Conservation (phyloP, 371 early-diverging fungal species). For the Choanephora cucurbitarum region DNA sequence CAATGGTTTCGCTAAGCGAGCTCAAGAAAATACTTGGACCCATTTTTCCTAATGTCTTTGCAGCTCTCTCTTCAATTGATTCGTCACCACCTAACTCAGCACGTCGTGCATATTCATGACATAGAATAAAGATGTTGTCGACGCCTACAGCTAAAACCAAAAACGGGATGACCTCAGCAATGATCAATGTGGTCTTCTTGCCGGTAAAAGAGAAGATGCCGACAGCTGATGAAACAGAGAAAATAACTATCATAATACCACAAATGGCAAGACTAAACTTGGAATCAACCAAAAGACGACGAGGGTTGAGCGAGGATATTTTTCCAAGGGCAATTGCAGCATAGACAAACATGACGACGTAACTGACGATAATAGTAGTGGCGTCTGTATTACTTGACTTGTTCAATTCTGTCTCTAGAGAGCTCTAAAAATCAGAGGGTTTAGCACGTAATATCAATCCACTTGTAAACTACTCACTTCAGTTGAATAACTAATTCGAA, state of each 20-base stretch:
- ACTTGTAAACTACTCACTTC: slow-evolving; percentile 44
- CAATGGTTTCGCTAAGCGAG: slow-evolving; percentile 69
- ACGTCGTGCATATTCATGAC: slow-evolving; percentile 67
- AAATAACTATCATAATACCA: slow-evolving; percentile 74
- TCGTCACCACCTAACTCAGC: slow-evolving; percentile 31
- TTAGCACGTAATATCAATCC: neutral
- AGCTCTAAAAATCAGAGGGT: slow-evolving; percentile 37
- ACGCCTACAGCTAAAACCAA: slow-evolving; percentile 81
- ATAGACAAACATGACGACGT: slow-evolving; percentile 76
- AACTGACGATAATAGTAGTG: slow-evolving; percentile 63
- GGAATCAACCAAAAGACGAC: slow-evolving; percentile 65
- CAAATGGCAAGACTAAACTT: slow-evolving; percentile 69
- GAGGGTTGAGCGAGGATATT: slow-evolving; percentile 40
- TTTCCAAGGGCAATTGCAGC: slow-evolving; percentile 70
- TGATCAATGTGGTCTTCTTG: slow-evolving; percentile 71
- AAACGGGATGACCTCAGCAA: slow-evolving; percentile 83
- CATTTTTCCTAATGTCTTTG: slow-evolving; percentile 61
- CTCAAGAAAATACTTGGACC: slow-evolving; percentile 75
- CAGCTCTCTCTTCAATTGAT: slow-evolving; percentile 56
- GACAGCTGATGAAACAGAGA: slow-evolving; percentile 68
- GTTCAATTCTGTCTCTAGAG: slow-evolving; percentile 69
- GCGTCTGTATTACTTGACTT: slow-evolving; percentile 71
- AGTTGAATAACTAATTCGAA: slow-evolving; percentile 69
- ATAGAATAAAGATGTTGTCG: slow-evolving; percentile 79
- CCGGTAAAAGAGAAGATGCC: slow-evolving; percentile 71